phyloP scores from a whole-genome alignment of 2,329 filamentous ascomycete species.

The Colletotrichum sp. region DNA sequence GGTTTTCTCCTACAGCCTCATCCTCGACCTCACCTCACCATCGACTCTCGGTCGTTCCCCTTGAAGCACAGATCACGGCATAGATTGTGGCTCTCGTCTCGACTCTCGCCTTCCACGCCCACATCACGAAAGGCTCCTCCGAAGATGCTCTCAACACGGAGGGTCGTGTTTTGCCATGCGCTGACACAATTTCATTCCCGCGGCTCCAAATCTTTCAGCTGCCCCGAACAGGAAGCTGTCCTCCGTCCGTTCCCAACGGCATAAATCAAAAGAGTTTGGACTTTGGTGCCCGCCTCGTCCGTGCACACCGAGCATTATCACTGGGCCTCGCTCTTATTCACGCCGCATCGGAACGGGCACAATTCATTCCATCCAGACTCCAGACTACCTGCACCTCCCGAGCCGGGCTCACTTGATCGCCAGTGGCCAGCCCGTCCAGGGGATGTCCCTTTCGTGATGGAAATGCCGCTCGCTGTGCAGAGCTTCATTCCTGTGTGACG shows the following conservation, averaged over 20 bases:
- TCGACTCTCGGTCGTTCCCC: background rate
- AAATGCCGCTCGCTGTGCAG: background rate
- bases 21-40: background rate
- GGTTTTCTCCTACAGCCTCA: background rate
- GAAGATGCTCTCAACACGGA: background rate
- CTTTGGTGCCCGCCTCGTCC: background rate
- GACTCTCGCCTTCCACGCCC: background rate
- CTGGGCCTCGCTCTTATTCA: background rate
- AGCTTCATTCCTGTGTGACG: background rate
- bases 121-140: slow-evolving; percentile 8
- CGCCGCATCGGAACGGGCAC: background rate
- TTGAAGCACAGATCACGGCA: background rate
- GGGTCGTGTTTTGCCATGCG: slow-evolving; percentile 1
- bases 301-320: background rate
- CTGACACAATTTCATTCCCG: background rate
- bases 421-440: background rate
- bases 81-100: background rate
- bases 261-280: slow-evolving; percentile 7
- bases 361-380: background rate
- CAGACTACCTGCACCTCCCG: background rate
- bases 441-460: background rate
- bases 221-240: slow-evolving; percentile 2
- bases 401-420: background rate
- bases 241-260: slow-evolving; percentile 3
- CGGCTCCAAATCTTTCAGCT: background rate